A percentile compares a stretch with the other conserved stretches of the same genome.
These are phyloP conservation scores for Acanthamoeba culbertsoni DNA, from an alignment of 208 protist genomes.

Conservation along the genomic window DNA sequence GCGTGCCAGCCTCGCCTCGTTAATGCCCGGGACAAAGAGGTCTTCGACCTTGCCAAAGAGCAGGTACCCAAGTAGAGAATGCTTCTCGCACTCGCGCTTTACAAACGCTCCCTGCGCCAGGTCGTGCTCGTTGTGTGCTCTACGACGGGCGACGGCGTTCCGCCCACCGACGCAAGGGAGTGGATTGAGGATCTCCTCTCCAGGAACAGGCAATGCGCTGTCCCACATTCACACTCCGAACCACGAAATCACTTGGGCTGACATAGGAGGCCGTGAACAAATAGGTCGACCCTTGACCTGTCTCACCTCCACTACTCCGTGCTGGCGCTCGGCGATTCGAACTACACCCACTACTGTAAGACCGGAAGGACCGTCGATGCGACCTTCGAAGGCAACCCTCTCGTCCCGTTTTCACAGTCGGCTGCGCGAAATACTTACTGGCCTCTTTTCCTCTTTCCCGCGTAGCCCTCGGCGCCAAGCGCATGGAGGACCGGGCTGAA, in stretches of 20 bases:
- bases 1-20: not conserved
- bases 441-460: not conserved
- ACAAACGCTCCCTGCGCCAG: not conserved
- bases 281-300: constrained; percentile 59
- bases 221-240: no score
- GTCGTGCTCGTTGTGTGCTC: constrained; percentile 78
- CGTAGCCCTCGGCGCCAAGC: constrained; percentile 8
- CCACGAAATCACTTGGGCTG: no score
- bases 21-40: constrained; percentile 15
- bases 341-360: constrained; percentile 77
- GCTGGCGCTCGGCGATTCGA: constrained; percentile 83
- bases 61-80: not conserved
- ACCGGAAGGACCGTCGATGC: constrained; percentile 73
- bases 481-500: not conserved
- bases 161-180: constrained; percentile 69
- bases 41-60: constrained; percentile 34
- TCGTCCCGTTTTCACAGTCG: no score
- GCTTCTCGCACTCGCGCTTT: not conserved
- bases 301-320: constrained; percentile 71
- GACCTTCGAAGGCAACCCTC: constrained; percentile 64
- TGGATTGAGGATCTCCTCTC: not conserved
- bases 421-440: no score
- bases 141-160: constrained; percentile 83
- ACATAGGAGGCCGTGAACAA: no score
- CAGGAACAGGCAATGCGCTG: not conserved